Conservation (phyloP, 257 asterid species). For the Ophiorrhiza pumila region DNA sequence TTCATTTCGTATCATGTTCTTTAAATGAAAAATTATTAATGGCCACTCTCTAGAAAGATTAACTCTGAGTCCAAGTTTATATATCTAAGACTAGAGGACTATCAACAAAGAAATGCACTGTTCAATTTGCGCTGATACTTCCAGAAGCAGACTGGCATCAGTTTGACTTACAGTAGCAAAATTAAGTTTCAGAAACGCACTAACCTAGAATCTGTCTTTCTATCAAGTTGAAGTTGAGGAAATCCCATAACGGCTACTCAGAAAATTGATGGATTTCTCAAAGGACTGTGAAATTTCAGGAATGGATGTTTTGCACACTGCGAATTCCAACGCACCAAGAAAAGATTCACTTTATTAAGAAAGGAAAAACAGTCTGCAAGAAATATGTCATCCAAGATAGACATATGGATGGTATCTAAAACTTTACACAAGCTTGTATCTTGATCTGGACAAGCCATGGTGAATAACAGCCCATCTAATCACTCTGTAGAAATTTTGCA, state of each 20-base stretch:
- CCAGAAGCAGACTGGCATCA: neutral
- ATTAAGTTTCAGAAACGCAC: conserved; percentile 4
- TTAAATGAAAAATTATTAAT: too few species aligned
- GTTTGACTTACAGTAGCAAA: neutral
- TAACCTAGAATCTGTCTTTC: conserved; percentile 19
- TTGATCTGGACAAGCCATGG: neutral
- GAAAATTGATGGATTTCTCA: conserved; percentile 67
- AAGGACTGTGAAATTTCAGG: conserved; percentile 62
- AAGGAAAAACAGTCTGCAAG: neutral
- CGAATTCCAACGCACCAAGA: conserved; percentile 15
- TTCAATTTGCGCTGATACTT: neutral
- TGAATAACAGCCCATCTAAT: neutral
- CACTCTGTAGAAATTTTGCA: neutral
- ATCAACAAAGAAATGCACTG: neutral
- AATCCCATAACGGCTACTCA: conserved; percentile 67
- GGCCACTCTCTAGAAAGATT: neutral
- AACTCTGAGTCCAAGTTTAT: neutral
- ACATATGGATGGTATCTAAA: neutral
- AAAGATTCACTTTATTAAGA: conserved; percentile 2
- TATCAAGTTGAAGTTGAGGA: conserved; percentile 38
- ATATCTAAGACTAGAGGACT: neutral
- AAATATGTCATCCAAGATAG: neutral
- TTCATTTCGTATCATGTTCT: neutral
- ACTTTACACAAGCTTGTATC: neutral
- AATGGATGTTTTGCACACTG: conserved; percentile 69